phyloP scores from a whole-genome alignment of 1,284 basidiomycete genomes.

The Tylopilus orsonianus region DNA sequence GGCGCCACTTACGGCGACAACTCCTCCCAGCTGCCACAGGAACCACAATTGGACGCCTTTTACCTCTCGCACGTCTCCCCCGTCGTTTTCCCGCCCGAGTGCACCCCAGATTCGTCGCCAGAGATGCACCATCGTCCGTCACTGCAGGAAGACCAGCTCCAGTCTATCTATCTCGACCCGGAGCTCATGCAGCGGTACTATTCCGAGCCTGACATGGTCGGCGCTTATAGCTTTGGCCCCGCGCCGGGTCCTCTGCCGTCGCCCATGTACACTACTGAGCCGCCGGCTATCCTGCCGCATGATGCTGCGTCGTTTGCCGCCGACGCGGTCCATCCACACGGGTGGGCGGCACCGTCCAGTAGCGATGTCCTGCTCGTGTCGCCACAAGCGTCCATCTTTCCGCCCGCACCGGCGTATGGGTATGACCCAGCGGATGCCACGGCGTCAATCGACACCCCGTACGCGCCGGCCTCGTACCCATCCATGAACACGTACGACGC shows the following conservation, averaged over 20 bases:
- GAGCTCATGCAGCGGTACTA: conserved; percentile 27
- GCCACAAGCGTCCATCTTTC: conserved; percentile 20
- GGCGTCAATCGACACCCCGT: conserved; percentile 20
- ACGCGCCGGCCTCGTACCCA: conserved; percentile 17
- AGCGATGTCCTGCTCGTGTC: conserved; percentile 22
- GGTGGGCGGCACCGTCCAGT: conserved; percentile 16
- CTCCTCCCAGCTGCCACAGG: conserved; percentile 11
- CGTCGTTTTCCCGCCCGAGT: conserved; percentile 19
- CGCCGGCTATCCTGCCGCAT: conserved; percentile 11
- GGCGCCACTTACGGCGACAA: conserved; percentile 15
- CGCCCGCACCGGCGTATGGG: conserved; percentile 15
- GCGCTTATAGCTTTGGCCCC: conserved; percentile 11
- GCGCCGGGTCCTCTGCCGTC: conserved; percentile 14
- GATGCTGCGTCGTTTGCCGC: conserved; percentile 8
- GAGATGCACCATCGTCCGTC: conserved; percentile 17
- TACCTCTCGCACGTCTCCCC: conserved; percentile 30
- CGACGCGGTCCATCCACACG: conserved; percentile 6
- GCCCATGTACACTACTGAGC: conserved; percentile 24
- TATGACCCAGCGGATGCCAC: conserved; percentile 23
- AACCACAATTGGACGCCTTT: conserved; percentile 18
- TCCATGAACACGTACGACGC: conserved; percentile 27
- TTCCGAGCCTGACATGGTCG: conserved; percentile 15
- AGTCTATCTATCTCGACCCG: conserved; percentile 25
- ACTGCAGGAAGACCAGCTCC: conserved; percentile 28
- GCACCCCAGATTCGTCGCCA: conserved; percentile 15